Base-by-base conservation (phyloP, 352 stramenopile species). In the Pythium coloratum region DNA sequence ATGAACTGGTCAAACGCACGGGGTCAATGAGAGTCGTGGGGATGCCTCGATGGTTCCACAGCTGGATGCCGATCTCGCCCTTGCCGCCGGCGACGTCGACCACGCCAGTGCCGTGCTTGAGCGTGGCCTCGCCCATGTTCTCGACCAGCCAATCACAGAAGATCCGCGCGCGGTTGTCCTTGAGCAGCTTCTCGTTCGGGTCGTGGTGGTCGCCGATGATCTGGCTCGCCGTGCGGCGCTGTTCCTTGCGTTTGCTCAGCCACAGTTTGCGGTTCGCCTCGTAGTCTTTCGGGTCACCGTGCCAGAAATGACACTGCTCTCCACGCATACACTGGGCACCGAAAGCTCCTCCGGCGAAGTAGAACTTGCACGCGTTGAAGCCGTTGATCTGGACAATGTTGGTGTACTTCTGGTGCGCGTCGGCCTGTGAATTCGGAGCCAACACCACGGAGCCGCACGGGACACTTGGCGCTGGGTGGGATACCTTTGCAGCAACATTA, bases 61-160 rank as follows among this genome's bases (percentile, higher is more conserved):
- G 75, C 69, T 96, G 79, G 65, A 96, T 89, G 16, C 79, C 72
- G 51, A 97, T 92, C 64, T 96, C 86, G 34, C 90, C 90, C 75
- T 95, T 95, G 46, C 90, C 90, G 26, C 90, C 90, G 38, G 90
- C 90, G 8, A 97, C 78, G 50, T 97, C 90, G n/a, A 97, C 55
- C 5, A 97, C 89, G 14, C 90, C 90, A 3, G 73, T 73, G 8
- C 89, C 86, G 1, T 44, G 6, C n/a, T 62, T 62, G 30, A 97
- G 70, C 9, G 42, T 34, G 18, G 73, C 64, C 8, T 73, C 55
- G 0, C 90, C 80, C 38, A 94, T 70, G n/a, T 65, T 71, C 10
- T 87, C 71, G 2, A 97, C 75, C 28, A 97, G 77, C 84, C 89
- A 97, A 28, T 94, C 77, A 62, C 80, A 90, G 33, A 96, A 90